Conservation (phyloP, 805 yeast species). For the Cyberlindnera subsufficiens region DNA sequence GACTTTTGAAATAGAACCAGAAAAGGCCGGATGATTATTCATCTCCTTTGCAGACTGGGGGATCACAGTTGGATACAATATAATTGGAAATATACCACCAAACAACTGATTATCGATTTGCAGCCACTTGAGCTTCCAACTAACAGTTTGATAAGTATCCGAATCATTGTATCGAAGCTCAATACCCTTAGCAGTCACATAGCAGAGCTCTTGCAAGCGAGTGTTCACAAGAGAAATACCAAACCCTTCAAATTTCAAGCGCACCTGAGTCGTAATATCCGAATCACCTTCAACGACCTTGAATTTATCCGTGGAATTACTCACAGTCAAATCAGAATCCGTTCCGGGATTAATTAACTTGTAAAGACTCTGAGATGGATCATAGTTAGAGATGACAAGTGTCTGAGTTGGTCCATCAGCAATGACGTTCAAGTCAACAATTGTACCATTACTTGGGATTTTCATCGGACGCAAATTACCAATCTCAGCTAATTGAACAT, state of each 20-base stretch:
- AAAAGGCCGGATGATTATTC: slow-evolving; percentile 84
- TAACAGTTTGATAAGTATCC: slow-evolving; percentile 72
- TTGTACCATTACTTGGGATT: slow-evolving; percentile 45
- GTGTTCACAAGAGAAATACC: slow-evolving; percentile 82
- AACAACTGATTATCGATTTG: slow-evolving; percentile 90
- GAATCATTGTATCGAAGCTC: slow-evolving; percentile 80
- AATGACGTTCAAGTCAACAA: slow-evolving; percentile 84
- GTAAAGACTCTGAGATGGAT: slow-evolving; percentile 71
- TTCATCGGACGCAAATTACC: slow-evolving; percentile 88
- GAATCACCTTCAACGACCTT: slow-evolving; percentile 39
- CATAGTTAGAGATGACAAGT: slow-evolving; percentile 75
- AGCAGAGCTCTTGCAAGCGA: slow-evolving; percentile 70
- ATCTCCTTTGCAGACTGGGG: slow-evolving; percentile 81
- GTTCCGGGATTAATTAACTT: slow-evolving; percentile 34
- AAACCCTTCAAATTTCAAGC: slow-evolving; percentile 71
- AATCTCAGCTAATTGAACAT: slow-evolving; percentile 84
- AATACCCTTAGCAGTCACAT: slow-evolving; percentile 74
- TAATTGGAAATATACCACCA: slow-evolving; percentile 83
- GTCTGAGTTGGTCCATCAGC: slow-evolving; percentile 97
- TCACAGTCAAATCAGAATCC: slow-evolving; percentile 28
- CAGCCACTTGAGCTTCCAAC: slow-evolving; percentile 85
- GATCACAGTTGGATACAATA: slow-evolving; percentile 83
- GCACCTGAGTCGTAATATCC: slow-evolving; percentile 32
- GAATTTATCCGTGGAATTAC: slow-evolving; percentile 37
- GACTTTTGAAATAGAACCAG: slow-evolving; percentile 76